Base-by-base conservation (phyloP, 495 filamentous ascomycete species). In the Penicillium cinerascens region DNA sequence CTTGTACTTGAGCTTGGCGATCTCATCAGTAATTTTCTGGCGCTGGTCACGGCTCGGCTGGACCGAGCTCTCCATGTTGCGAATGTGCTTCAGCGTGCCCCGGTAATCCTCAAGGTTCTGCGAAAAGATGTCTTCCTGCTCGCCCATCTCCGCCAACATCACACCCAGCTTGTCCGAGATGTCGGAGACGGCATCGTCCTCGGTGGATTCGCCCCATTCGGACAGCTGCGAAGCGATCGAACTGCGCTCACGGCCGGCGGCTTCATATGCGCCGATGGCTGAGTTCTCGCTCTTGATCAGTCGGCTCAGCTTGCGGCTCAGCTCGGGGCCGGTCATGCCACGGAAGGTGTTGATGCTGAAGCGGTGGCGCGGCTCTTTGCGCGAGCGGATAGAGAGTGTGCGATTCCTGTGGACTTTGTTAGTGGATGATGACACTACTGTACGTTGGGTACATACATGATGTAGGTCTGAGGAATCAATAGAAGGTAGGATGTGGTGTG, bases 101-200 rank as follows among this genome's bases (percentile, higher is more conserved):
- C 93, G 81, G 45, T 82, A 87, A 35, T 95, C 92, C 64, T 97
- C 95, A 37, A 97, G 66, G 40, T 87, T 87, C 69, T 88, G 83
- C 16, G 91, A 91, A 69, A 90, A 97, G 33, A 77, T 56, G 55
- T 96, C 91, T 62, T 97, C 93, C 71, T 95, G 91, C 63, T 93
- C 87, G 35, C 91, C 93, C 29, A 98, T 78, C 74, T 97, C 93
- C 0, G 86, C 84, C 44, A 98, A 74, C 61, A 98, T 73, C 27
- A 97, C 93, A 26, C 89, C 95, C 38, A 98, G 73, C 73, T 97
- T 97, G 74, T 97, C 95, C 51, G 86, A 86, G 49, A 98, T 79
- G 66, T 97, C 92, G 8, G 83, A 88, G 59, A 98, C 73, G 35
- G 85, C 84, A 42, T 93, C 91, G 65, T 98, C 93, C 4, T 79